Base-by-base conservation (phyloP, 1,284 basidiomycete genomes). In the Trametes polyzona region DNA sequence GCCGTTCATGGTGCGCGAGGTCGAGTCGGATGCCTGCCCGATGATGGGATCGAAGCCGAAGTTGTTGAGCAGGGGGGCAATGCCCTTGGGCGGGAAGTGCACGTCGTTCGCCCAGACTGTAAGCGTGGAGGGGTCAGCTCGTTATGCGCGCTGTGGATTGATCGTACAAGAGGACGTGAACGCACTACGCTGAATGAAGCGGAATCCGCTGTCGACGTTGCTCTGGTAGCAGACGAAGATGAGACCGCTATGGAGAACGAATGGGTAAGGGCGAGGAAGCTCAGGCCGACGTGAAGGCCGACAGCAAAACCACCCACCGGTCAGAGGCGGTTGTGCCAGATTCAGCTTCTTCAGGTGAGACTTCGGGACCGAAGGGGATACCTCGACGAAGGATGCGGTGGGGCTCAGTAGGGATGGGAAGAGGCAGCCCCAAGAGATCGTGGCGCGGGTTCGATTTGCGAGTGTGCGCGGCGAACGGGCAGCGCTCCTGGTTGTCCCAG, bases 391-490 rank as follows among this genome's bases (percentile, higher is more conserved):
- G 73, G 46, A 67, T 66, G 29, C 66, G 66, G 33, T 53, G 44
- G 10, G 44, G 6, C 41, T 30, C 19, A 9, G 29, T 50, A 8
- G 58, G 32, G 12, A 40, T 4, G 2, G 6, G 12, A 14, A 41
- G 29, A 10, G 36, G 36, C 27, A 29, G 47, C 27, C 33, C 48
- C 48, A 57, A 57, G 12, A 62, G 41, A 26, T 61, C 61, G 5
- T 55, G 71, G 17, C 83, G 77, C 16, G 83, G 83, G 58, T 76
- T 75, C 1, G 80, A 78, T 73, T 83, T 84, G 52, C 83, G 77
- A 48, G 80, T 72, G 63, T 85, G 83, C 6, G 82, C 80, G 53
- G 78, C 75, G 70, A 83, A 84, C 0, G 83, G 83, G 66, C 83
- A 84, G 17, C 73, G 72, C 21, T 61, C 62, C 55, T 65, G 57